phyloP scores from a whole-genome alignment of 148 eudicot species.

The Dysphania ambrosioides region DNA sequence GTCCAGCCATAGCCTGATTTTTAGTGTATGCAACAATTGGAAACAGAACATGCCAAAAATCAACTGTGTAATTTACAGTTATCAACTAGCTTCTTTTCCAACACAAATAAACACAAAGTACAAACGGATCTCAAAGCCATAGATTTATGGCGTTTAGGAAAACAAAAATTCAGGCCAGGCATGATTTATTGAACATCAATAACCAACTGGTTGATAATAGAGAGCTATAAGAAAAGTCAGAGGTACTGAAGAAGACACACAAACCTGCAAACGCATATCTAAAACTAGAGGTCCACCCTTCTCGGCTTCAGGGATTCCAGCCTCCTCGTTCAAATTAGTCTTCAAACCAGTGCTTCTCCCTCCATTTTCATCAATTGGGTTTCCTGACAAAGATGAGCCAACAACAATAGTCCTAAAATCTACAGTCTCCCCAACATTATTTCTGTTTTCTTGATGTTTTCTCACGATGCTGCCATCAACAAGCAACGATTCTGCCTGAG shows the following conservation, averaged over 20 bases:
- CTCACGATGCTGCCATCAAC: slow-evolving; percentile 11
- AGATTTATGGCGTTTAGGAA: too few species aligned
- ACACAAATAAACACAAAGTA: too few species aligned
- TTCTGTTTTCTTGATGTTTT: slow-evolving; percentile 19
- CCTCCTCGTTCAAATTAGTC: slow-evolving; percentile 25
- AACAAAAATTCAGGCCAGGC: background rate
- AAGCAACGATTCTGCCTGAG: slow-evolving; percentile 18
- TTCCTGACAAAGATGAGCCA: slow-evolving; percentile 14
- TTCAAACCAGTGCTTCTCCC: slow-evolving; percentile 20
- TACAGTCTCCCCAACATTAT: slow-evolving; percentile 19
- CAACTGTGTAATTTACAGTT: background rate
- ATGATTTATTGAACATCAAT: background rate
- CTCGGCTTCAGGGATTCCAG: slow-evolving; percentile 25
- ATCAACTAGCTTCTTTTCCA: background rate
- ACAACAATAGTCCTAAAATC: slow-evolving; percentile 15
- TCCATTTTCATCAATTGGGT: slow-evolving; percentile 31
- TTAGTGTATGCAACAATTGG: background rate
- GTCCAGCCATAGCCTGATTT: background rate
- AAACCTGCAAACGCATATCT: slow-evolving; percentile 22
- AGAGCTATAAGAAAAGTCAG: background rate
- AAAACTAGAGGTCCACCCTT: slow-evolving; percentile 20
- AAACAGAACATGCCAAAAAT: background rate
- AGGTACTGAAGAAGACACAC: background rate
- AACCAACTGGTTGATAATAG: background rate
- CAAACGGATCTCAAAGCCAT: too few species aligned